Evolutionary conservation across 176 grass and related monocot genomes (phyloP).

Genomic region (Oryza officinalis): DNA sequence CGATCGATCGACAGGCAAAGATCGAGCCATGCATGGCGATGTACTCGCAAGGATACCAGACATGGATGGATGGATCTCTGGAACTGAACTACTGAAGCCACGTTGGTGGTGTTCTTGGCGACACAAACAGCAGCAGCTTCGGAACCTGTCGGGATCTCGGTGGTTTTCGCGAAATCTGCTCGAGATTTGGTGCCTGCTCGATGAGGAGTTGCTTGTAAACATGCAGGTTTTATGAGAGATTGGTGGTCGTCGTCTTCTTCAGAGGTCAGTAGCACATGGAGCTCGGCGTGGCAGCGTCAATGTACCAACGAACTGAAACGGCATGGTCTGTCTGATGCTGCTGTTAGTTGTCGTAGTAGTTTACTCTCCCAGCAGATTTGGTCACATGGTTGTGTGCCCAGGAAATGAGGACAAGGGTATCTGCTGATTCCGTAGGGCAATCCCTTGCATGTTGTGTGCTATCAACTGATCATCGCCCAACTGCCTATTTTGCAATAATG

Average conservation of each 20-base stretch:
- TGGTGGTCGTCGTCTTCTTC: not conserved
- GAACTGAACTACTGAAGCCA: not conserved
- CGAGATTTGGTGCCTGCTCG: not conserved
- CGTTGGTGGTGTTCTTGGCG: not conserved
- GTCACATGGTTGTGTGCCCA: not conserved
- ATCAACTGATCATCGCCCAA: too few species aligned
- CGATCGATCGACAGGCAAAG: not conserved
- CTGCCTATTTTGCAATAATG: too few species aligned
- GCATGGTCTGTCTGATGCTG: not conserved
- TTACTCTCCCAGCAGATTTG: not conserved
- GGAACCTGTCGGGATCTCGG: not conserved
- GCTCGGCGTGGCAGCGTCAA: not conserved
- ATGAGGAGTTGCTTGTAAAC: too few species aligned
- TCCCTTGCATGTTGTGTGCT: not conserved
- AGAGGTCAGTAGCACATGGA: not conserved
- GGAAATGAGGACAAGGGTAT: not conserved
- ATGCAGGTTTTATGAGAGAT: too few species aligned
- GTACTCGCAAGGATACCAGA: not conserved
- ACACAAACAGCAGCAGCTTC: not conserved
- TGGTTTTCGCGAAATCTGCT: not conserved
- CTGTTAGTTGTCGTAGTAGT: not conserved
- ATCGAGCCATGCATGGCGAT: not conserved
- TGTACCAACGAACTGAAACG: not conserved
- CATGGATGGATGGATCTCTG: slow-evolving; percentile 1
- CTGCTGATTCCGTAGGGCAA: not conserved